Evolutionary conservation across 2,329 filamentous ascomycete species (phyloP).

Genomic region (Paecilomyces sp.): DNA sequence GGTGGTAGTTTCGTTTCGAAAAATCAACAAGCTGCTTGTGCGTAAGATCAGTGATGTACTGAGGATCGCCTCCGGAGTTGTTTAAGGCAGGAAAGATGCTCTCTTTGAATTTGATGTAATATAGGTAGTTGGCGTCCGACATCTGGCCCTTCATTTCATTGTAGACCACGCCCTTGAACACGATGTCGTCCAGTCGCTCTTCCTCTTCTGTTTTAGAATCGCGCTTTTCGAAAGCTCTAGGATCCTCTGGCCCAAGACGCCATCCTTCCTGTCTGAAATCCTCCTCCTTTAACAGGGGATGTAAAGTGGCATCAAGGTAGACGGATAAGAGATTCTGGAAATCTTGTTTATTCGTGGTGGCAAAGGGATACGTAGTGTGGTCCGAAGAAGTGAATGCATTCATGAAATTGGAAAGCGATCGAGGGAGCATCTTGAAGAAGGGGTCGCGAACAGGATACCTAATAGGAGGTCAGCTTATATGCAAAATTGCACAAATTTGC

Average conservation of each 20-base stretch:
- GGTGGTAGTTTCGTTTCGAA: conserved; percentile 90
- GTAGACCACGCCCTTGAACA: conserved; percentile 97
- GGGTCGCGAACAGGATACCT: conserved; percentile 96
- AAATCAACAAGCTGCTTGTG: conserved; percentile 84
- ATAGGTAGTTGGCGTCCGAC: conserved; percentile 93
- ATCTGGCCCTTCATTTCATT: conserved; percentile 99
- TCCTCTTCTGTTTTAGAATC: conserved; percentile 45
- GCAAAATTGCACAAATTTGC: background rate
- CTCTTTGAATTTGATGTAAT: conserved; percentile 91
- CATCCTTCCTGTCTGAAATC: conserved; percentile 97
- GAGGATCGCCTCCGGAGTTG: conserved; percentile 93
- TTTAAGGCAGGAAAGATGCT: conserved; percentile 90
- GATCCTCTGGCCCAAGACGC: conserved; percentile 91
- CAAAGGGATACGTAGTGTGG: conserved; percentile 96
- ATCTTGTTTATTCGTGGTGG: conserved; percentile 90
- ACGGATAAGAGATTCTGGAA: conserved; percentile 95
- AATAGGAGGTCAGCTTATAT: conserved; percentile 10
- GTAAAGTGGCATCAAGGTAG: conserved; percentile 88
- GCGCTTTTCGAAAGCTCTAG: conserved; percentile 47
- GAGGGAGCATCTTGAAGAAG: conserved; percentile 99
- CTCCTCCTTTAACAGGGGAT: conserved; percentile 79
- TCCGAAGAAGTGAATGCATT: conserved; percentile 96
- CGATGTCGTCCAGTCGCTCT: conserved; percentile 54
- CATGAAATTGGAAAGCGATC: conserved; percentile 99
- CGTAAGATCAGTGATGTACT: conserved; percentile 92